A percentile compares a stretch with the other conserved stretches of the same genome.
Evolutionary conservation across 176 grass and related monocot genomes (phyloP).

Genomic region (Alopecurus myosuroides): DNA sequence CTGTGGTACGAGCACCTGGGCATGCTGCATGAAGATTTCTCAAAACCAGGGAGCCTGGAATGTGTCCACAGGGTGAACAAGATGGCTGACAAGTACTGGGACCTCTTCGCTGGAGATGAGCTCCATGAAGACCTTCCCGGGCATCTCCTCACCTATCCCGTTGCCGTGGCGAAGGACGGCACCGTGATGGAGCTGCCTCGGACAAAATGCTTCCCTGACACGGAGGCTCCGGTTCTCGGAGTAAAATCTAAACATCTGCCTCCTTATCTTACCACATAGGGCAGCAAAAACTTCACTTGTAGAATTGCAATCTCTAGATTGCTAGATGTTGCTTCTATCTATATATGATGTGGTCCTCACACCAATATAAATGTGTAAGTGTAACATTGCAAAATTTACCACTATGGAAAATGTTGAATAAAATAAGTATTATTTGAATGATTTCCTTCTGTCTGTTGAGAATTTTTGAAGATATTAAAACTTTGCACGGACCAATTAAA

Average conservation of each 20-base stretch:
- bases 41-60: constrained; percentile 44
- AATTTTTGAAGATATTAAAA: too few relatives aligned
- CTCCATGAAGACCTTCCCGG: constrained; percentile 61
- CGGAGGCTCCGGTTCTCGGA: constrained; percentile 44
- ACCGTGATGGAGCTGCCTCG: constrained; percentile 56
- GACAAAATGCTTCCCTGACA: constrained; percentile 58
- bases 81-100: constrained; percentile 73
- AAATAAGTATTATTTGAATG: too few relatives aligned
- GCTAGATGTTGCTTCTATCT: background rate
- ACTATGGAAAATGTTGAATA: too few relatives aligned
- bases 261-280: constrained; percentile 65
- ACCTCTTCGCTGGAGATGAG: constrained; percentile 41
- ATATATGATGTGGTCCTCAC: background rate
- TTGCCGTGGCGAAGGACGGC: constrained; percentile 44
- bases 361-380: background rate
- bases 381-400: too few relatives aligned
- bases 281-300: background rate
- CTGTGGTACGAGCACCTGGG: constrained; percentile 94
- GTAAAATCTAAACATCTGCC: constrained; percentile 31
- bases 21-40: constrained; percentile 47
- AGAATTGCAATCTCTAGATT: background rate
- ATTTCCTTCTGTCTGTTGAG: too few relatives aligned
- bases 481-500: too few relatives aligned
- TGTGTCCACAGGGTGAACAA: constrained; percentile 64
- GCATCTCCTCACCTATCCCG: constrained; percentile 66